Percentiles rank a stretch among this genome's conserved stretches.
Evolutionary conservation across 2,329 filamentous ascomycete species (phyloP).

Genomic region (Capronia coronata): DNA sequence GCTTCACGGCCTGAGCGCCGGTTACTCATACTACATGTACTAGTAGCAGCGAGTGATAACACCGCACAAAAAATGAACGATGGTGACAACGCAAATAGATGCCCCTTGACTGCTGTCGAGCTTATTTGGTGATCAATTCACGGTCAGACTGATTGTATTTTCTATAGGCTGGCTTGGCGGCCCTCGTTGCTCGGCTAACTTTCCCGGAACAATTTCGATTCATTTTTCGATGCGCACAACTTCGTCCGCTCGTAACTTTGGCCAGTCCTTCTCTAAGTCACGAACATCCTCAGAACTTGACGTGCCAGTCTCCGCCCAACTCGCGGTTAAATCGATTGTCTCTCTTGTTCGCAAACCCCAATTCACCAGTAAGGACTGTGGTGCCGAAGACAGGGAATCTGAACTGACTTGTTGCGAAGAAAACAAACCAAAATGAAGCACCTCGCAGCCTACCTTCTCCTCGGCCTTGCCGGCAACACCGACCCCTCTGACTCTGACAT

Average conservation of each 20-base stretch:
- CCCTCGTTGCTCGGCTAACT: constrained; percentile 6
- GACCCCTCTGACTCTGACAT: constrained; percentile 79
- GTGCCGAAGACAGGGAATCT: background rate
- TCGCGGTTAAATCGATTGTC: constrained; percentile 99
- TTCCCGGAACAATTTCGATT: constrained; percentile 28
- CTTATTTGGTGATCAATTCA: background rate
- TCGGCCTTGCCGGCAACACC: constrained; percentile 86
- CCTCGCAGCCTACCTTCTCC: constrained; percentile 98
- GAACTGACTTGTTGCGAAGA: constrained; percentile 19
- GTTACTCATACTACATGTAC: too few relatives aligned
- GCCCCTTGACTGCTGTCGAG: too few relatives aligned
- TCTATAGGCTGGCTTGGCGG: background rate
- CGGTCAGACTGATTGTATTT: background rate
- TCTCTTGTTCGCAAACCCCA: constrained; percentile 45
- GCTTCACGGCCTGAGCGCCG: too few relatives aligned
- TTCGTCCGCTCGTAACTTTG: constrained; percentile 6
- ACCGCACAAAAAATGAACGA: background rate
- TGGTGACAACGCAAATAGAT: background rate
- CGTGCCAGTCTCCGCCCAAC: constrained; percentile 98
- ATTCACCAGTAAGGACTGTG: constrained; percentile 1
- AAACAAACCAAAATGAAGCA: constrained; percentile 83
- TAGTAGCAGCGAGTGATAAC: constrained; percentile 3
- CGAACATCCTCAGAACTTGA: constrained; percentile 64
- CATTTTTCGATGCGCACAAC: constrained; percentile 22
- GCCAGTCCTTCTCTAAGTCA: constrained; percentile 28